These are phyloP conservation scores for Colletotrichum neosansevieriae DNA, from an alignment of 2,329 filamentous ascomycete species.

Conservation along the genomic window DNA sequence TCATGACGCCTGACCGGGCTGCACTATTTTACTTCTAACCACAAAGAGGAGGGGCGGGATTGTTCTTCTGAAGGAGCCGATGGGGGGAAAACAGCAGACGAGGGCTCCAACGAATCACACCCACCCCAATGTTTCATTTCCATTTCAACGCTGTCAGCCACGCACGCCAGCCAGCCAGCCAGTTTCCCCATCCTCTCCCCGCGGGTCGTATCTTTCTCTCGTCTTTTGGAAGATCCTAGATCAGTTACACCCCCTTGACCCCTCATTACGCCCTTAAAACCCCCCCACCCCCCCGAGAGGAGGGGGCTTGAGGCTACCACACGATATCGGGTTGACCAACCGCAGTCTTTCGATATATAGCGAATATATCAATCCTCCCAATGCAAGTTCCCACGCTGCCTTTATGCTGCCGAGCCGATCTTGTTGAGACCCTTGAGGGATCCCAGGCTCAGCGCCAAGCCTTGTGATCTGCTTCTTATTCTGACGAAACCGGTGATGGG, in stretches of 20 bases:
- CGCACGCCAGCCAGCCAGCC: conserved; percentile 16
- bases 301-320: background rate
- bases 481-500: conserved; percentile 97
- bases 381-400: background rate
- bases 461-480: conserved; percentile 97
- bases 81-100: conserved; percentile 20
- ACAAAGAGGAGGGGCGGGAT: conserved; percentile 5
- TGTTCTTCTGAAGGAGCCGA: background rate
- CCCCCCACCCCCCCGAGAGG: too few species aligned
- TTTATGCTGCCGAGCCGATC: conserved; percentile 63
- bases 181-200: background rate
- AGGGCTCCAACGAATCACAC: background rate
- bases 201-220: conserved; percentile 7
- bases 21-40: conserved; percentile 40
- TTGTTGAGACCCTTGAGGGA: conserved; percentile 96
- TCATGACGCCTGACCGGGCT: conserved; percentile 41
- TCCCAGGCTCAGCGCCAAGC: conserved; percentile 91
- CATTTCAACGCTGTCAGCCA: conserved; percentile 26
- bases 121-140: conserved; percentile 16
- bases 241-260: background rate
- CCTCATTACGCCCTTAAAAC: conserved; percentile 16
- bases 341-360: conserved; percentile 31
- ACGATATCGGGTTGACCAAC: conserved; percentile 18
- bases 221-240: background rate
- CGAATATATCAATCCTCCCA: background rate